phyloP scores from a whole-genome alignment of 768 basidiomycete species.

The Auricularia auricula-judae region DNA sequence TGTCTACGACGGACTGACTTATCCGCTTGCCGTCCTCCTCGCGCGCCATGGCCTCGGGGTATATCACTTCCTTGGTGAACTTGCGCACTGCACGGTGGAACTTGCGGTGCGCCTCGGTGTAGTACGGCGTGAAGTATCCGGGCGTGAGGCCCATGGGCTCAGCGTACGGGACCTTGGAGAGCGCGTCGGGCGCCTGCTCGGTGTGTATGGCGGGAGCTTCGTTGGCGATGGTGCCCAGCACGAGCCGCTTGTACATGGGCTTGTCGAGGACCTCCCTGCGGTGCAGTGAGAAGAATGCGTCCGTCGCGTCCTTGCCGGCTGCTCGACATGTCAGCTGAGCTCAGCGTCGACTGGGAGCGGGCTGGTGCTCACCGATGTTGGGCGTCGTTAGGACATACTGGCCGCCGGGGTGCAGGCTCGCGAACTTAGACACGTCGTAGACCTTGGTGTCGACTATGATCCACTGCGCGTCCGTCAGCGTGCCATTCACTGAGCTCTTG shows the following conservation, averaged over 20 bases:
- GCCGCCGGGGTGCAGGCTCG: slow-evolving; percentile 79
- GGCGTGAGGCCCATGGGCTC: slow-evolving; percentile 72
- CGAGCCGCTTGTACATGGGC: slow-evolving; percentile 61
- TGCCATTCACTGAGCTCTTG: not conserved
- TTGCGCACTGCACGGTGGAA: slow-evolving; percentile 70
- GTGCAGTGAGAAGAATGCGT: slow-evolving; percentile 33
- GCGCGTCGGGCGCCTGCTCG: slow-evolving; percentile 43
- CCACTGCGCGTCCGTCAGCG: slow-evolving; percentile 40
- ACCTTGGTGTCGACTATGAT: slow-evolving; percentile 72
- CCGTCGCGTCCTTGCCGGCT: not conserved
- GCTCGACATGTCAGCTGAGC: not conserved
- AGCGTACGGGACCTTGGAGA: slow-evolving; percentile 72
- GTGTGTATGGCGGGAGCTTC: slow-evolving; percentile 41
- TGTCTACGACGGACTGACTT: slow-evolving; percentile 73
- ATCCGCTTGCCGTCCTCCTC: slow-evolving; percentile 86
- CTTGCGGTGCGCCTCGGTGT: slow-evolving; percentile 55
- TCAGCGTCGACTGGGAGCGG: not conserved
- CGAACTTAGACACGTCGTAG: slow-evolving; percentile 73
- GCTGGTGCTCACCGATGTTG: slow-evolving; percentile 41
- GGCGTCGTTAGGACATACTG: slow-evolving; percentile 57
- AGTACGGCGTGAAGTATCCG: slow-evolving; percentile 68
- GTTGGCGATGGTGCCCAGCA: slow-evolving; percentile 51
- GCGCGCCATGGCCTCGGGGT: slow-evolving; percentile 61
- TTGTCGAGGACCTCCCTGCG: slow-evolving; percentile 67
- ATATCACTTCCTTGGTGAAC: slow-evolving; percentile 66